Base-by-base conservation (phyloP, 2,329 filamentous ascomycete genomes). In the Beauveria rudraprayagi region DNA sequence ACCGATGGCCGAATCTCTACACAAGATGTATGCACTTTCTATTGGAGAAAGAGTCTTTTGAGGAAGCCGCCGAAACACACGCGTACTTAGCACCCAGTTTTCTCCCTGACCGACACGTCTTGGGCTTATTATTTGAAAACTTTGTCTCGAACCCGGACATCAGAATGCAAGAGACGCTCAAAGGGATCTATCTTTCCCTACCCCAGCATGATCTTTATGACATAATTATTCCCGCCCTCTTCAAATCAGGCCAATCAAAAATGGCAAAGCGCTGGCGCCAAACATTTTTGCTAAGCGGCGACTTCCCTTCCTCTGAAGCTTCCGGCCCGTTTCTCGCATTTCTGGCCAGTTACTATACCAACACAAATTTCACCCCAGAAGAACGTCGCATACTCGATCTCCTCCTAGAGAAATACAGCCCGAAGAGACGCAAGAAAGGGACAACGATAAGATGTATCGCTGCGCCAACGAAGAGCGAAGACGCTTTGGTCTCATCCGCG, bases 1-100 rank as follows among this genome's bases (percentile, higher is more conserved):
- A 75, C 14, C 69, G 68, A 46, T 84, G 81, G 82, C 81, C 82
- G 1, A 67, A 75, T 14, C 67, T 83, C 2, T 83, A 84, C 64
- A 68, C 70, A n/a, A 78, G 72, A n/a, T 66, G 78, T 14, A 66
- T 85, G 19, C 70, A 75, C 22, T 71, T 72, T 63, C 77, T 78
- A 52, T 70, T 84, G 5, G 69, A 68, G 1, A 72, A 72, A 28
- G 70, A 28, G 3, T 48, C 47, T 7, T 53, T 52, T 16, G 24
- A 53, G 26, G 26, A 60, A 34, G 77, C 73, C 8, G 61, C 80
- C 50, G 70, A 70, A 30, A 84, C 82, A 81, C 80, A 84, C 64
- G 44, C 78, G 5, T 74, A 71, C 5, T 68, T 84, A 22, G 71
- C 70, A 37, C 70, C 76, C 5, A 72, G 69, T 11, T 81, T 82